These are phyloP conservation scores for Moricandia arvensis DNA, from an alignment of 345 rosid species.

Conservation along the genomic window DNA sequence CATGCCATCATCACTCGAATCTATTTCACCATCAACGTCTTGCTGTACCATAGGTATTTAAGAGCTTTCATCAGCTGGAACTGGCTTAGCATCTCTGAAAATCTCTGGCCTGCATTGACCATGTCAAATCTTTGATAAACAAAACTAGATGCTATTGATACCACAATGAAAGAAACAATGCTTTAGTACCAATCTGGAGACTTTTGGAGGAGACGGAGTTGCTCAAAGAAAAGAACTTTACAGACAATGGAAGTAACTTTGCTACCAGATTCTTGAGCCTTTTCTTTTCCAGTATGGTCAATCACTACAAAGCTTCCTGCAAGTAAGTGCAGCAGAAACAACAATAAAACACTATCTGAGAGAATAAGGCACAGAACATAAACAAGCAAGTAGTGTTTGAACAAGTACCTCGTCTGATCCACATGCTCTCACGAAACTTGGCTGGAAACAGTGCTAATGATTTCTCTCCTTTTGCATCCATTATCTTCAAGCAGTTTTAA, in stretches of 20 bases:
- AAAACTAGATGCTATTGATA: neutral
- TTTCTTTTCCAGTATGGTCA: no score
- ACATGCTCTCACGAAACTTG: constrained; percentile 87
- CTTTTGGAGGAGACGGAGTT: constrained; percentile 67
- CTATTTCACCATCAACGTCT: constrained; percentile 37
- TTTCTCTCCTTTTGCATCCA: constrained; percentile 66
- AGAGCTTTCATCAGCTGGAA: constrained; percentile 34
- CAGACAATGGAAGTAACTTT: no score
- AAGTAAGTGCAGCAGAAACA: no score
- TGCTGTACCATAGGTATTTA: constrained; percentile 22
- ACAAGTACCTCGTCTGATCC: constrained; percentile 79
- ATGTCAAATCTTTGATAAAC: neutral
- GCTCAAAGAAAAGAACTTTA: constrained; percentile 6
- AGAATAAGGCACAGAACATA: no score
- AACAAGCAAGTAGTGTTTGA: no score
- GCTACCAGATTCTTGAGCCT: no score
- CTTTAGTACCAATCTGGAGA: constrained; percentile 60
- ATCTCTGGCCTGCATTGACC: constrained; percentile 62
- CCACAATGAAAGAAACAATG: neutral
- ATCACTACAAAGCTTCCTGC: no score
- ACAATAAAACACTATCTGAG: no score
- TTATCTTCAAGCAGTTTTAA: no score
- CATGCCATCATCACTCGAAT: constrained; percentile 56
- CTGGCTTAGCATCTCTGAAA: constrained; percentile 47
- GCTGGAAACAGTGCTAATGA: constrained; percentile 86